Percentiles rank a stretch among this genome's conserved stretches.
Evolutionary conservation across 805 yeast species (phyloP).

Genomic region (Gaillardinia entomophila): DNA sequence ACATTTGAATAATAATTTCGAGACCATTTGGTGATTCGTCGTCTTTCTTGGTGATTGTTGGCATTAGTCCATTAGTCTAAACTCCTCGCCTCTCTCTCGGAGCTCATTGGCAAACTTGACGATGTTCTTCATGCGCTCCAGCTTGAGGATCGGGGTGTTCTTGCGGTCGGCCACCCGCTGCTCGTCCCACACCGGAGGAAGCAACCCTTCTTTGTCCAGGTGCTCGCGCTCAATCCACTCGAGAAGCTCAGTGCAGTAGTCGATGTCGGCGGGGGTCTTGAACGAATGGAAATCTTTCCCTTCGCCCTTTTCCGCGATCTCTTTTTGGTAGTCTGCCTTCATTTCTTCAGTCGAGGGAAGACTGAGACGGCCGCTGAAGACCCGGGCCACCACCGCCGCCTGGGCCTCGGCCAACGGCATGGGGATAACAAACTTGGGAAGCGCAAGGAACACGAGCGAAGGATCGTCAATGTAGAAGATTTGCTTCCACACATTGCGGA

Average conservation of each 20-base stretch:
- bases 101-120: not conserved
- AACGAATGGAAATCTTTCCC: constrained; percentile 31
- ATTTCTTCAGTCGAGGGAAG: constrained; percentile 35
- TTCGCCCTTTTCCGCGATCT: constrained; percentile 19
- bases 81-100: not conserved
- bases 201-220: constrained; percentile 1
- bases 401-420: constrained; percentile 47
- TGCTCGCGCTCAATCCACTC: constrained; percentile 4
- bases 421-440: constrained; percentile 43
- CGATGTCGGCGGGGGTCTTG: constrained; percentile 54
- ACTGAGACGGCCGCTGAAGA: constrained; percentile 33
- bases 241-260: constrained; percentile 42
- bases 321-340: constrained; percentile 22
- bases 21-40: too few relatives aligned
- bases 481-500: constrained; percentile 40
- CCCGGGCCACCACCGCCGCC: constrained; percentile 37
- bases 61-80: too few relatives aligned
- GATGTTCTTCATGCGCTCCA: not conserved
- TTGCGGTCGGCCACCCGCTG: not conserved
- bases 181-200: not conserved
- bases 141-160: not conserved
- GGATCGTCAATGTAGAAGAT: constrained; percentile 43
- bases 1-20: too few relatives aligned
- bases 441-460: constrained; percentile 34
- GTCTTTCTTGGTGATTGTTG: too few relatives aligned